Evolutionary conservation across 257 asterid genomes (phyloP), one percentile per base, ranked within the genome.

Genomic region (Nemophila menziesii): DNA sequence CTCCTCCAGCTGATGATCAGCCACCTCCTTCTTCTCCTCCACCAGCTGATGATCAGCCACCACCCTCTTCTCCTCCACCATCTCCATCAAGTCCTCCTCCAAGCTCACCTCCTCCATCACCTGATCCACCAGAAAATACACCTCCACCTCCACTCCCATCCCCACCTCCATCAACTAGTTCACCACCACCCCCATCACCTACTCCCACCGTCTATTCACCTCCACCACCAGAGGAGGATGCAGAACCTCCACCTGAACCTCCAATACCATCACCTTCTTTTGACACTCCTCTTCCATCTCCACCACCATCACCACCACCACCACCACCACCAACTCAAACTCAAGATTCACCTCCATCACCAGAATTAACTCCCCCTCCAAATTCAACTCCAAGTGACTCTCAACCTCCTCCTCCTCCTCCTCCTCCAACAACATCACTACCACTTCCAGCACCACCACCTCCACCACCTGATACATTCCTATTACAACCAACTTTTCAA

Each of bases 231-330:
- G 53, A 67, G 41, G 10, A 26, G 33, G 10, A 10, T 10, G 33
- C 33, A 5, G 9, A 10, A 15, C 43, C 43, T 20, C 10, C 20
- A 3, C 14, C 1, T 15, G 15, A 3, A 0, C 15, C 70, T 22
- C 56, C 72, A 21, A 39, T 13, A 20, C 63, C 75, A 48, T 63
- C 75, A 13, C 78, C 78, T 11, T 46, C 68, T 10, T 12, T 61
- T 8, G 33, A 54, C 8, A 61, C 66, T 0, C 68, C 53, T 19
- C 34, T 1, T 62, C 14, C 10, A 45, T 20, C 58, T 8, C 62
- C 67, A 8, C 51, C 61, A 27, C 60, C 56, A 37, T 29, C 12
- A 7, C 39, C 19, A 17, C 14, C 44, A 5, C 21, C 21, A 40
- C 44, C 44, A 14, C 17, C 16, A 14, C 17, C 16, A 38, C 1